phyloP scores from a whole-genome alignment of 73 alveolate species.

The Tetrahymena elliotti region DNA sequence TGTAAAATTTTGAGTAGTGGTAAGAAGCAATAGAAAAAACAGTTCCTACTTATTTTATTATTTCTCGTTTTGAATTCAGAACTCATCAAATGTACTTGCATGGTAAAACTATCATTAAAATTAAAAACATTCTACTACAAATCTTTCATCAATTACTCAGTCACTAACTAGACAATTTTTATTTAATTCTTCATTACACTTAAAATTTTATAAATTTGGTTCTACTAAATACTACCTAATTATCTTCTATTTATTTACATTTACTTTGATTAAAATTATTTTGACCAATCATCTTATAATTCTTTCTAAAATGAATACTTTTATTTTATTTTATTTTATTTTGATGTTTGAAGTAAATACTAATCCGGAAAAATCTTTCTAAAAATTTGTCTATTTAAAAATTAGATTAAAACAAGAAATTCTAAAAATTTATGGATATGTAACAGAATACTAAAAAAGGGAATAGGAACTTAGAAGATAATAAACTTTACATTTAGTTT shows the following conservation, averaged over 20 bases:
- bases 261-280: too few species aligned
- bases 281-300: too few species aligned
- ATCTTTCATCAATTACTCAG: neutral
- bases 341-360: too few species aligned
- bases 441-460: neutral
- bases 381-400: neutral
- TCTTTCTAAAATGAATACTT: too few species aligned
- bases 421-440: neutral
- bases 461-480: neutral
- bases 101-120: neutral
- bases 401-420: neutral
- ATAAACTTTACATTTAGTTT: neutral
- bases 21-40: neutral
- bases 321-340: too few species aligned
- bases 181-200: neutral
- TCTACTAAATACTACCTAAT: too few species aligned
- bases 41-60: neutral
- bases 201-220: too few species aligned
- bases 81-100: neutral
- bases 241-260: too few species aligned
- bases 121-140: neutral
- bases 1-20: neutral
- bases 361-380: neutral
- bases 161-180: neutral
- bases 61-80: neutral